Evolutionary conservation across 1,139 yeast genomes (phyloP).

Genomic region (Diutina ranongensis): DNA sequence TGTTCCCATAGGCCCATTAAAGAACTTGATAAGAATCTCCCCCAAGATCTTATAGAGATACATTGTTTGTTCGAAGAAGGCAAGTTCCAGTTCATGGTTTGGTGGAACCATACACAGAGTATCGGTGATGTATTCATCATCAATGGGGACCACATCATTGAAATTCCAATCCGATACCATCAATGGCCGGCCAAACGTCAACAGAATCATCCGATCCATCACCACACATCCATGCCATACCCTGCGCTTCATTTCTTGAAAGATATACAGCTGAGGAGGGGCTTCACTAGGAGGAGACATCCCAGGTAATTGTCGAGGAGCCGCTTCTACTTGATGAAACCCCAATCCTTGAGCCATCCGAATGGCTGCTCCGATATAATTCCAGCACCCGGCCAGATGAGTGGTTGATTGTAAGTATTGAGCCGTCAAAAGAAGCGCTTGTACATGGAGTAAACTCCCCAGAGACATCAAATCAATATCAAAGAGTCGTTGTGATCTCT

Average conservation of each 20-base stretch:
- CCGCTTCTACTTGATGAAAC: background rate
- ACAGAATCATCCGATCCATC: constrained; percentile 1
- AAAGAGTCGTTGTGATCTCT: background rate
- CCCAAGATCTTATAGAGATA: background rate
- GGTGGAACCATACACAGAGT: background rate
- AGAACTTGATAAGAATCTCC: background rate
- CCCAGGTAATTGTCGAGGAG: background rate
- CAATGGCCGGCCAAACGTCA: constrained; percentile 2
- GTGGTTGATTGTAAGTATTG: constrained; percentile 2
- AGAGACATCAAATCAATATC: background rate
- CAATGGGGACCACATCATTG: background rate
- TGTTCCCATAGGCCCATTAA: background rate
- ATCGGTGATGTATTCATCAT: constrained; percentile 1
- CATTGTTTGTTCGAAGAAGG: background rate
- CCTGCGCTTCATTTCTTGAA: background rate
- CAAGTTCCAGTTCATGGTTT: background rate
- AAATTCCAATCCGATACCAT: background rate
- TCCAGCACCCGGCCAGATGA: constrained; percentile 3
- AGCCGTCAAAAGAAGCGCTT: background rate
- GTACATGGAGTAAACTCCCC: background rate
- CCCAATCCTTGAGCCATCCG: constrained; percentile 5
- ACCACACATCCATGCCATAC: constrained; percentile 3
- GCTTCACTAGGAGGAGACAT: background rate
- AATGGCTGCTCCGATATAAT: background rate
- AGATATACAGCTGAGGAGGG: background rate